A percentile compares a stretch with the other conserved stretches of the same genome.
Conservation (phyloP, 495 filamentous ascomycete genomes). For the Penicillium angulare region DNA sequence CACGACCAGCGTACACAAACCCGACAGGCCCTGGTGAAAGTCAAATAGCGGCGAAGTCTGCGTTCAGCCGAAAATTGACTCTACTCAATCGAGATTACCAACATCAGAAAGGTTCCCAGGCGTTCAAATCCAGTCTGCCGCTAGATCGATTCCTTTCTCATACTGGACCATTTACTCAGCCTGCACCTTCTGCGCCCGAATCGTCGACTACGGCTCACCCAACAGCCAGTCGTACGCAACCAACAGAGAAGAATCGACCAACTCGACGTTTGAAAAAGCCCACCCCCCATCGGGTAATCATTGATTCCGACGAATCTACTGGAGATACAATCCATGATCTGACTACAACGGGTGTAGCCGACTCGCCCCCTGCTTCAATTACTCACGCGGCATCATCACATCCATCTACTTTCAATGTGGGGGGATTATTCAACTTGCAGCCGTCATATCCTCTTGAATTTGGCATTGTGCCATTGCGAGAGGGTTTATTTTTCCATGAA, state of each 20-base stretch:
- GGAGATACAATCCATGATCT: constrained; percentile 16
- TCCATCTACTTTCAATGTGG: constrained; percentile 8
- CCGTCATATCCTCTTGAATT: constrained; percentile 71
- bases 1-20: constrained; percentile 42
- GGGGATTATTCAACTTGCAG: constrained; percentile 51
- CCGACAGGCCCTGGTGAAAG: constrained; percentile 19
- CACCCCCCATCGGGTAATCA: constrained; percentile 52
- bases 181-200: not conserved
- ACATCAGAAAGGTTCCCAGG: constrained; percentile 11
- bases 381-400: not conserved
- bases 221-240: not conserved
- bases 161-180: not conserved
- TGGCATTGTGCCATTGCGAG: constrained; percentile 61
- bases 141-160: constrained; percentile 40
- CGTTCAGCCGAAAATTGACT: constrained; percentile 30
- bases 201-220: not conserved
- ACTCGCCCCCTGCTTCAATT: constrained; percentile 7
- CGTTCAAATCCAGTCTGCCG: constrained; percentile 24
- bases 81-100: constrained; percentile 27
- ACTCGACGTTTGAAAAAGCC: constrained; percentile 44
- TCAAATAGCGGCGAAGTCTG: constrained; percentile 11
- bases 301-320: constrained; percentile 25
- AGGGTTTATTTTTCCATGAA: constrained; percentile 73
- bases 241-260: not conserved
- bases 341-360: constrained; percentile 9